Evolutionary conservation across 1,284 basidiomycete species (phyloP).

Genomic region (Irpex sp.): DNA sequence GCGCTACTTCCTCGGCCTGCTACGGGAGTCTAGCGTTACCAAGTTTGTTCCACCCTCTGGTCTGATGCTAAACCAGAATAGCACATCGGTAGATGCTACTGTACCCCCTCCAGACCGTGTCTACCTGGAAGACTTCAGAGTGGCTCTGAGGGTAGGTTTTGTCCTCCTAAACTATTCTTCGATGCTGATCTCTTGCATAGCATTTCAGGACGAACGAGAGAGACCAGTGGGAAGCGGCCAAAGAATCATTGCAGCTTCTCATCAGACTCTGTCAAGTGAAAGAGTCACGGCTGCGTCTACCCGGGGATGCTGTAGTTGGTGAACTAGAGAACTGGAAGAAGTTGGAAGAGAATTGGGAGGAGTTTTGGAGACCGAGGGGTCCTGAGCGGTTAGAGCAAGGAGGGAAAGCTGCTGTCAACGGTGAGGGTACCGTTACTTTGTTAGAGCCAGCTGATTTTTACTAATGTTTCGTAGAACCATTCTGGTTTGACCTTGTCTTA

Average conservation of each 20-base stretch:
- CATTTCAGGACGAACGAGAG: constrained; percentile 55
- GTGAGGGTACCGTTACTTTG: constrained; percentile 30
- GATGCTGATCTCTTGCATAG: constrained; percentile 29
- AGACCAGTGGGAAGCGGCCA: constrained; percentile 27
- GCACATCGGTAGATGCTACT: neutral
- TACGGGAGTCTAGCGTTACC: constrained; percentile 34
- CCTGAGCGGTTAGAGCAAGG: constrained; percentile 46
- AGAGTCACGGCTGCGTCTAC: constrained; percentile 50
- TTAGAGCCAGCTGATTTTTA: neutral
- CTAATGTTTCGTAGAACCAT: constrained; percentile 45
- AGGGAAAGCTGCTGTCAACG: constrained; percentile 56
- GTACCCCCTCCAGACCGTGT: constrained; percentile 46
- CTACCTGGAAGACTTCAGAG: constrained; percentile 72
- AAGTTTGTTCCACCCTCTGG: neutral
- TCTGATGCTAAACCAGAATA: constrained; percentile 4
- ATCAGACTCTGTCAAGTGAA: constrained; percentile 51
- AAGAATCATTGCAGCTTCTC: constrained; percentile 46
- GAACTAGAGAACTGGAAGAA: constrained; percentile 48
- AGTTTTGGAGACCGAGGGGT: constrained; percentile 53
- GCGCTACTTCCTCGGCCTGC: constrained; percentile 55
- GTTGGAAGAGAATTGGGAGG: constrained; percentile 58
- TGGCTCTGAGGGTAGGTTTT: constrained; percentile 58
- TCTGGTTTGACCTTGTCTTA: constrained; percentile 69
- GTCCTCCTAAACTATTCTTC: neutral
- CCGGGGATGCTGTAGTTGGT: constrained; percentile 40